Conservation (phyloP, 2,329 filamentous ascomycete genomes). For the Penicillium sp. region DNA sequence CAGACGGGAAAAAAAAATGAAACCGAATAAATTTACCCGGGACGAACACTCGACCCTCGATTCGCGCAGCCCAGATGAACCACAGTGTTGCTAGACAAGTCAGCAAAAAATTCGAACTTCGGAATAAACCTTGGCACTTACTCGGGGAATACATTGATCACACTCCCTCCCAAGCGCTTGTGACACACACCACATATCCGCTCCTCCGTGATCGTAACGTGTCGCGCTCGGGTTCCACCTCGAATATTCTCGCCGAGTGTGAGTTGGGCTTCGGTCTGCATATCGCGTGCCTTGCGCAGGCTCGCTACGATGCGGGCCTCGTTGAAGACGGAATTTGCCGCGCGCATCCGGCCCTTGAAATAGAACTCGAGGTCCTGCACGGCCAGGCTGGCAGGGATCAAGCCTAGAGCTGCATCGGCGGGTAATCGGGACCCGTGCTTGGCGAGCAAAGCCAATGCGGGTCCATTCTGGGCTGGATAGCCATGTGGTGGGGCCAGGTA, state of each 20-base stretch:
- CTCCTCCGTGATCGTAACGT: slow-evolving; percentile 84
- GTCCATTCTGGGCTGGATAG: slow-evolving; percentile 70
- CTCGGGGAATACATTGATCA: slow-evolving; percentile 86
- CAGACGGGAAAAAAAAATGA: slow-evolving; percentile 1
- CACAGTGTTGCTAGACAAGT: slow-evolving; percentile 53
- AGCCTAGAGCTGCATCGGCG: slow-evolving; percentile 77
- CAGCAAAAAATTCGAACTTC: slow-evolving; percentile 9
- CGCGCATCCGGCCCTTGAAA: slow-evolving; percentile 86
- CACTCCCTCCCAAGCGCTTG: slow-evolving; percentile 87
- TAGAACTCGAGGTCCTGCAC: slow-evolving; percentile 82
- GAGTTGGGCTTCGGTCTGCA: slow-evolving; percentile 72
- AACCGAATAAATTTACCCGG: slow-evolving; percentile 16
- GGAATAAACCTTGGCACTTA: slow-evolving; percentile 44
- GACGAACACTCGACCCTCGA: slow-evolving; percentile 33
- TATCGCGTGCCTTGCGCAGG: slow-evolving; percentile 74
- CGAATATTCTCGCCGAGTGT: slow-evolving; percentile 67
- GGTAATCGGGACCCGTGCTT: slow-evolving; percentile 90
- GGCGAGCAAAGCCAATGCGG: slow-evolving; percentile 83
- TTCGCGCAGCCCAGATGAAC: slow-evolving; percentile 79
- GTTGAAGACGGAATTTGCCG: slow-evolving; percentile 78
- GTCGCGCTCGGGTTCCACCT: slow-evolving; percentile 60
- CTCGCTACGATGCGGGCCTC: slow-evolving; percentile 76
- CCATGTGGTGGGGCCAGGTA: slow-evolving; percentile 81
- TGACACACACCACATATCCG: slow-evolving; percentile 89
- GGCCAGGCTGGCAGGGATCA: slow-evolving; percentile 80